These are phyloP conservation scores for Cucumis hystrix DNA, from an alignment of 306 rosid species.

Conservation along the genomic window DNA sequence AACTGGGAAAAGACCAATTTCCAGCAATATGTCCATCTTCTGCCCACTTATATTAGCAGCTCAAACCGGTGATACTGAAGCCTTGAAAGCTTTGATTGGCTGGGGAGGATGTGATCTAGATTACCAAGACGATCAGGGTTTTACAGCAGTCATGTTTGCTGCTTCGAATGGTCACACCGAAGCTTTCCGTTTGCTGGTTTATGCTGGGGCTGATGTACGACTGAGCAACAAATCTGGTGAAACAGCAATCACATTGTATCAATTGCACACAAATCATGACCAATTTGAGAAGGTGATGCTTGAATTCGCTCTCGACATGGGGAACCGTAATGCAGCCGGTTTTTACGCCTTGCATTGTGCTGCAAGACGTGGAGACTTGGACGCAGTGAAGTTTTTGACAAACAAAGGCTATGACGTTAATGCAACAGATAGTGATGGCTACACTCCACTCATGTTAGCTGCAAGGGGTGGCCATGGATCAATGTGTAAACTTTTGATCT, in stretches of 20 bases:
- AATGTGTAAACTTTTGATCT: constrained; percentile 52
- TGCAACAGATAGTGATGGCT: constrained; percentile 61
- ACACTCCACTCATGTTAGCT: constrained; percentile 85
- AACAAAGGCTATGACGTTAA: constrained; percentile 71
- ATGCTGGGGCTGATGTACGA: constrained; percentile 83
- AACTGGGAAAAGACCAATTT: constrained; percentile 38
- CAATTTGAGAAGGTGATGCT: constrained; percentile 83
- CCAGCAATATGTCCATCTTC: constrained; percentile 46
- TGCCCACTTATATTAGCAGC: constrained; percentile 54
- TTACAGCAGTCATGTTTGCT: constrained; percentile 62
- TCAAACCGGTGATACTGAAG: constrained; percentile 54
- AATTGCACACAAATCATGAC: constrained; percentile 38
- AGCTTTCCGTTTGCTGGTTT: constrained; percentile 63
- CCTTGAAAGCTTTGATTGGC: constrained; percentile 46
- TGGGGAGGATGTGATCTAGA: constrained; percentile 49
- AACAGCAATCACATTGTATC: constrained; percentile 54
- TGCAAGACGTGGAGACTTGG: constrained; percentile 72
- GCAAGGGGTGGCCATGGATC: constrained; percentile 76
- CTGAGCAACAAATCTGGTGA: constrained; percentile 55
- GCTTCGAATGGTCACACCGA: constrained; percentile 67
- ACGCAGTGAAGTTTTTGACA: constrained; percentile 56
- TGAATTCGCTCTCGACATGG: constrained; percentile 75
- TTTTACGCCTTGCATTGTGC: constrained; percentile 86
- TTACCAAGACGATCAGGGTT: constrained; percentile 62
- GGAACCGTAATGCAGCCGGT: constrained; percentile 47